Base-by-base conservation (phyloP, 768 basidiomycete species). In the Leccinum uliginosum region DNA sequence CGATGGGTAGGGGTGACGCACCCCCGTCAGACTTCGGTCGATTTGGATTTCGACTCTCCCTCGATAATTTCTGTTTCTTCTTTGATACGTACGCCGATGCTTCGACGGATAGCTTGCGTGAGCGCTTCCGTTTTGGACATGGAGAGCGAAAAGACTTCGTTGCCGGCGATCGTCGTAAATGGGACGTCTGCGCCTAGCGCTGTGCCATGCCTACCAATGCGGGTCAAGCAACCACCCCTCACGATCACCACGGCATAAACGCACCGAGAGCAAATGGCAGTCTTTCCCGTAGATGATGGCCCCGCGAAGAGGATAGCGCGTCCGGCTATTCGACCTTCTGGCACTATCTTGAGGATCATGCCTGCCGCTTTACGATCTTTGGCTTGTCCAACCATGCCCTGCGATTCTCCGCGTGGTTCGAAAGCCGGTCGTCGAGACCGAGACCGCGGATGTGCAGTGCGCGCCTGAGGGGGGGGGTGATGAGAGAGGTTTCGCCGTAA, bases 41-140 rank as follows among this genome's bases (percentile, higher is more conserved):
- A 99, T 95, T 71, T 98, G 95, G 62, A 98, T 95, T 75, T 99
- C 96, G 9, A 98, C 93, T 99, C 96, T 53, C 97, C 97, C 69
- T 97, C 94, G 61, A 98, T 94, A 52, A 99, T 81, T 67, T 99
- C 97, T 3, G 91, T 91, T 76, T 98, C 96, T 70, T 98, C 97
- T 71, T 92, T 96, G 68, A 99, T 98, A 46, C 96, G 80, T 1
- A 99, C 94, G 19, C 96, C 97, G 67, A 99, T 99, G 67, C 93
- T 93, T 65, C 96, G 79, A 64, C 96, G 81, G 75, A 99, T 92
- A 0, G 95, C 93, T 70, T 98, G 96, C 1, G 95, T 98, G 58
- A 99, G 81, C 23, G 94, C 93, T 70, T 99, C 97, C 3, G 97
- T 99, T 75, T 98, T 98, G 27, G 91, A 94, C 92, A 98, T 97